Percentiles rank a stretch among this genome's conserved stretches.
These are phyloP conservation scores for Talaromyces sp. DNA, from an alignment of 2,329 filamentous ascomycete species.

Conservation along the genomic window DNA sequence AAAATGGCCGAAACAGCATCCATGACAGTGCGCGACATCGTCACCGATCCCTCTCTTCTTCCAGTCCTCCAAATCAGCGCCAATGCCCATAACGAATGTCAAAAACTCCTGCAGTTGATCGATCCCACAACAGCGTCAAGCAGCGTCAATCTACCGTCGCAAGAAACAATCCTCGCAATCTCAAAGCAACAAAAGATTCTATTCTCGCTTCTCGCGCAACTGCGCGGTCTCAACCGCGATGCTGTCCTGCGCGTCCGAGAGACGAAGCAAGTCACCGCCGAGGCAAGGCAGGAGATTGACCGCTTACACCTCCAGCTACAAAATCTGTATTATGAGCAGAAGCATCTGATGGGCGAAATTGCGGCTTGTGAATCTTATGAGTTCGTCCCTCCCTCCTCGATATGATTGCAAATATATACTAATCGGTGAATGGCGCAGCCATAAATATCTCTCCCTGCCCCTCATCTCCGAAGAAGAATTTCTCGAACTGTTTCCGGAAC, in stretches of 20 bases:
- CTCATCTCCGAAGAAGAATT: slow-evolving; percentile 83
- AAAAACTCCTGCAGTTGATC: slow-evolving; percentile 57
- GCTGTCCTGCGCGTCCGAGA: slow-evolving; percentile 76
- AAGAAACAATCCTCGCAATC: slow-evolving; percentile 55
- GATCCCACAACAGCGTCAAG: slow-evolving; percentile 40
- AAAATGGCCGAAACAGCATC: slow-evolving; percentile 18
- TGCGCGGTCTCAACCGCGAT: slow-evolving; percentile 77
- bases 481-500: slow-evolving; percentile 69
- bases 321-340: slow-evolving; percentile 94
- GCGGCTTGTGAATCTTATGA: slow-evolving; percentile 85
- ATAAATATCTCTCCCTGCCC: slow-evolving; percentile 82
- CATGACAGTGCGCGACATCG: slow-evolving; percentile 57
- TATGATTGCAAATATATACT: neutral
- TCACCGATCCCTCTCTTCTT: slow-evolving; percentile 62
- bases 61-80: slow-evolving; percentile 69
- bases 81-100: slow-evolving; percentile 68
- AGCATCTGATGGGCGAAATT: slow-evolving; percentile 86
- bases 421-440: slow-evolving; percentile 35
- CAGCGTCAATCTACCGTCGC: slow-evolving; percentile 38
- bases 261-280: slow-evolving; percentile 80
- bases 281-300: slow-evolving; percentile 87
- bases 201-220: slow-evolving; percentile 70
- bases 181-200: slow-evolving; percentile 77
- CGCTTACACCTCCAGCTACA: slow-evolving; percentile 86
- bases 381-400: slow-evolving; percentile 53